Base-by-base conservation (phyloP, 441 rosid species). In the Erodium moschatum region DNA sequence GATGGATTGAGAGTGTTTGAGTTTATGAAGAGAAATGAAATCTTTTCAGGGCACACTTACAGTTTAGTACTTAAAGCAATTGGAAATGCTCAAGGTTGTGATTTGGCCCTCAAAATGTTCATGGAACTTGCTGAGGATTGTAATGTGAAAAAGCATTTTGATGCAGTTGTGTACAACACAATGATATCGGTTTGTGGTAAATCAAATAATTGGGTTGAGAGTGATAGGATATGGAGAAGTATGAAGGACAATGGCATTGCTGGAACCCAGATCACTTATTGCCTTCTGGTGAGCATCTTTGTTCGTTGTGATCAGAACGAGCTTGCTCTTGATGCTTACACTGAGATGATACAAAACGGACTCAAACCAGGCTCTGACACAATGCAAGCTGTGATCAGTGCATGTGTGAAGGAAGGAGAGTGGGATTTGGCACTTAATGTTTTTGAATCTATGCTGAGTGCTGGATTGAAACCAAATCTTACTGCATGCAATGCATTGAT, bases 81-180 rank as follows among this genome's bases (percentile, higher is more conserved):
- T 63, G 88, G 94, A 29, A 73, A 80, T 73, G 64, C 69, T 4
- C 74, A 70, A 35, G 91, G 94, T 70, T 83, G 71, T 75, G 84
- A 85, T 73, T 80, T 82, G 29, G 87, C 94, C 0, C 76, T 92
- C 11, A 33, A 77, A 18, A 74, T 85, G 85, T 90, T 88, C 74
- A 71, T 73, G 35, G 83, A 79, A 70, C 40, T 85, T 56, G 90
- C 83, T 75, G 82, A 65, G 15, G 77, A 78, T 62, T 73, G 76
- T 0, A 76, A 62, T n/a, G 79, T 68, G 65, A 76, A 21, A 56
- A 72, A 74, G 69, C 68, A 24, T 56, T 85, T 89, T 68, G 92
- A 92, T 76, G 82, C 80, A 15, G 50, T 87, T 83, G 84, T 90
- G 18, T 92, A 89, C 65, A 92, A 92, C 77, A 92, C 98, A 0